Conservation (phyloP, 108 stramenopile species). For the Cyclotella sp. region DNA sequence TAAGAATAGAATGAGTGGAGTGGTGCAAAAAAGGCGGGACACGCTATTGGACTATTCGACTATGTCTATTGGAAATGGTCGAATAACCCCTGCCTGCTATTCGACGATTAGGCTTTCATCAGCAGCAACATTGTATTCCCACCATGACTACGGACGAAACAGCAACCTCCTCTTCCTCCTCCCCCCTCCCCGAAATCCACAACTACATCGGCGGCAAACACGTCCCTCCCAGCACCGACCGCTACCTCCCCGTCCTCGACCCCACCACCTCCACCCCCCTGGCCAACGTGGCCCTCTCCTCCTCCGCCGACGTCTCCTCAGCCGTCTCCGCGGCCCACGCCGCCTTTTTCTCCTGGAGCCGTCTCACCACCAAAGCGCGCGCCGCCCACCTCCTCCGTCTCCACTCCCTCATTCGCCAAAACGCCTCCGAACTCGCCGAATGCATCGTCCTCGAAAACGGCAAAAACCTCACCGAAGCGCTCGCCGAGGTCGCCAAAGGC, state of each 20-base stretch:
- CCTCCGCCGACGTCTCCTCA: conserved; percentile 66
- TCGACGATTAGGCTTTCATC: too few relatives aligned
- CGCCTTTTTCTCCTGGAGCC: conserved; percentile 84
- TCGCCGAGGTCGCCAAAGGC: conserved; percentile 97
- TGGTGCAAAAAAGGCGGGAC: too few relatives aligned
- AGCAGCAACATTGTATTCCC: too few relatives aligned
- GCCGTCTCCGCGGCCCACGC: conserved; percentile 80
- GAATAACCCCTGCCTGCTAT: too few relatives aligned
- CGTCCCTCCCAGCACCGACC: conserved; percentile 54
- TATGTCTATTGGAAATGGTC: too few relatives aligned
- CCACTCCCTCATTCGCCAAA: conserved; percentile 79
- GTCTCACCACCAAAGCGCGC: conserved; percentile 81
- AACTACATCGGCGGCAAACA: conserved; percentile 76
- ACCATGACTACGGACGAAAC: too few relatives aligned
- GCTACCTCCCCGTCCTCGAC: conserved; percentile 66
- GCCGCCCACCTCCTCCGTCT: conserved; percentile 94
- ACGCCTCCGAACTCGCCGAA: conserved; percentile 87
- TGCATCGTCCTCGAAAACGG: conserved; percentile 95
- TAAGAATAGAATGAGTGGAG: too few relatives aligned
- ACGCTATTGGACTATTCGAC: too few relatives aligned
- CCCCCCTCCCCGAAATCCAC: conserved; percentile 40
- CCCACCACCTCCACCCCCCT: conserved; percentile 60
- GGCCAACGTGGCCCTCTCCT: conserved; percentile 73
- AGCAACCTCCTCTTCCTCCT: too few relatives aligned
- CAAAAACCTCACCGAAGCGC: conserved; percentile 96